Evolutionary conservation across 2,329 filamentous ascomycete genomes (phyloP).

Genomic region (Phaeosphaeriaceae sp.): DNA sequence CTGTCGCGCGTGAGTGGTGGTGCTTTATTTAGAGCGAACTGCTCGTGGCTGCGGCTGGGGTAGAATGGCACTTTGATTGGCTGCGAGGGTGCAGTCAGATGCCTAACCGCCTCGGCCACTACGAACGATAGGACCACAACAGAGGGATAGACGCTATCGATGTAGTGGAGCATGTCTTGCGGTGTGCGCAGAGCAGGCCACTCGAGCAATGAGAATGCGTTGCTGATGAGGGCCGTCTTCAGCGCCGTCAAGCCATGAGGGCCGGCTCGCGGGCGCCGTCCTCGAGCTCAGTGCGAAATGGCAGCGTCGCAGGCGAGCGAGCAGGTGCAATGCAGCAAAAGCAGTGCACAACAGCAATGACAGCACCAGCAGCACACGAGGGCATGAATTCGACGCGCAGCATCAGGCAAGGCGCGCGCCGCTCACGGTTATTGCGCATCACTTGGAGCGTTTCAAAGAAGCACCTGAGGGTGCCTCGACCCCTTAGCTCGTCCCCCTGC

Average conservation of each 20-base stretch:
- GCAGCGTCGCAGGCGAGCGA: too few relatives aligned
- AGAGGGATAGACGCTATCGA: conserved; percentile 32
- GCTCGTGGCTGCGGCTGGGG: conserved; percentile 25
- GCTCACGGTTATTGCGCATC: conserved; percentile 24
- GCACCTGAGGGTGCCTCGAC: conserved; percentile 17
- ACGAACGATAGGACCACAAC: conserved; percentile 27
- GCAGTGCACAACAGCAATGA: conserved; percentile 1
- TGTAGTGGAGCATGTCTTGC: conserved; percentile 28
- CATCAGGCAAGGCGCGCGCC: conserved; percentile 22
- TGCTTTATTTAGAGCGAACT: conserved; percentile 31
- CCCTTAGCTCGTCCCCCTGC: conserved; percentile 17
- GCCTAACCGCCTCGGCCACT: conserved; percentile 30
- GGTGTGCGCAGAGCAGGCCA: conserved; percentile 26
- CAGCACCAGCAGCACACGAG: conserved; percentile 1
- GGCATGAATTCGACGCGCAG: conserved; percentile 17
- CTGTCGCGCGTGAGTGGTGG: conserved; percentile 7
- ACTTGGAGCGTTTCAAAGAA: conserved; percentile 28
- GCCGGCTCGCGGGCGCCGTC: too few relatives aligned
- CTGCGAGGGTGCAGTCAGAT: not conserved
- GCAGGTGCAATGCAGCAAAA: too few relatives aligned
- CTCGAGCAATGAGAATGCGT: conserved; percentile 33
- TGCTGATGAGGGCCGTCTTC: conserved; percentile 14
- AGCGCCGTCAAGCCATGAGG: conserved; percentile 2
- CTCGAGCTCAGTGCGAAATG: too few relatives aligned
- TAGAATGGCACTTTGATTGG: conserved; percentile 5